Evolutionary conservation across 2,329 filamentous ascomycete species (phyloP).

Genomic region (Penicillium capsulatum): DNA sequence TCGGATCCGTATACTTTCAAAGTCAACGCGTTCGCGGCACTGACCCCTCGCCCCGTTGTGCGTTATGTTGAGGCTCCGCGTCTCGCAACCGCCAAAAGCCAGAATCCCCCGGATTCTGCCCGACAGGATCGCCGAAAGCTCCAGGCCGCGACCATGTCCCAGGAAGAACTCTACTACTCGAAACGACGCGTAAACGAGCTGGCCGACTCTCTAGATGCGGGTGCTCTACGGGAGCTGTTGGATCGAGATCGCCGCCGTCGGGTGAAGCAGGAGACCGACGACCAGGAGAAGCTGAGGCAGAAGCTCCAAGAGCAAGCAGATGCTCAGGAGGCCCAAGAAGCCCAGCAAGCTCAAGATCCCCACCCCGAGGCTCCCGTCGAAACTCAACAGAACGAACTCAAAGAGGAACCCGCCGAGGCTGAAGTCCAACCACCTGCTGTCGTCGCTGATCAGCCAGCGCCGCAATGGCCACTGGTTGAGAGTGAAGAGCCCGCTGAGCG

Average conservation of each 20-base stretch:
- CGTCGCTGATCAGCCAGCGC: background rate
- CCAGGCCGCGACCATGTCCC: conserved; percentile 53
- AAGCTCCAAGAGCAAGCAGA: conserved; percentile 47
- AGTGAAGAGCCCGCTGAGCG: conserved; percentile 10
- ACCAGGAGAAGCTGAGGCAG: conserved; percentile 58
- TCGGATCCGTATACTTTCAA: conserved; percentile 75
- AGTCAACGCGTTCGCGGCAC: conserved; percentile 72
- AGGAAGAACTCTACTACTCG: conserved; percentile 55
- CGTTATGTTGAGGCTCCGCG: conserved; percentile 66
- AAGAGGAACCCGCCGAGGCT: conserved; percentile 1
- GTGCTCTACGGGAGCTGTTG: conserved; percentile 80
- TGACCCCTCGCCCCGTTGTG: conserved; percentile 80
- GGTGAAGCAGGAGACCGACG: conserved; percentile 68
- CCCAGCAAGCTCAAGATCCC: conserved; percentile 33
- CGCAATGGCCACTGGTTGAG: background rate
- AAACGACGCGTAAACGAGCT: conserved; percentile 64
- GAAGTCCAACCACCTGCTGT: background rate
- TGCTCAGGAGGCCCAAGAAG: conserved; percentile 52
- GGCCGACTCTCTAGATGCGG: conserved; percentile 79
- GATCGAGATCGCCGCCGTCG: conserved; percentile 79
- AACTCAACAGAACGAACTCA: background rate
- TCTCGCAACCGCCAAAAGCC: conserved; percentile 46
- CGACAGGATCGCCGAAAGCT: conserved; percentile 48
- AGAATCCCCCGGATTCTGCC: conserved; percentile 46
- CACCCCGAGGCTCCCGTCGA: conserved; percentile 1